These are phyloP conservation scores for Chrysanthemum makinoi DNA, from an alignment of 129 eudicot genomes.

Conservation along the genomic window DNA sequence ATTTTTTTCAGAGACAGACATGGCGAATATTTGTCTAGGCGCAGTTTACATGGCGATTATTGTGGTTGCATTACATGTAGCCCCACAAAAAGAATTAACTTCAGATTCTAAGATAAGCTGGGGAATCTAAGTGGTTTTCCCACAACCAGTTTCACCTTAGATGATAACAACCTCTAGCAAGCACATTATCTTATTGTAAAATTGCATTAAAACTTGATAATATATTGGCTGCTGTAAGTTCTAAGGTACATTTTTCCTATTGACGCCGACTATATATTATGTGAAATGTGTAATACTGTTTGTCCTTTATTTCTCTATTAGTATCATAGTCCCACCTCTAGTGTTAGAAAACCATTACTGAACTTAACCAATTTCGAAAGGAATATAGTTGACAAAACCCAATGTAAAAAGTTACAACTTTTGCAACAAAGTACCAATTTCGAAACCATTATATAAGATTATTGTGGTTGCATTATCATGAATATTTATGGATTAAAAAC, in stretches of 20 bases:
- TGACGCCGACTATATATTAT: no score
- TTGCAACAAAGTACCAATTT: background rate
- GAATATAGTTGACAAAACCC: background rate
- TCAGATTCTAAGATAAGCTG: conserved; percentile 80
- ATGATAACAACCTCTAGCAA: conserved; percentile 68
- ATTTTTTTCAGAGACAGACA: conserved; percentile 88
- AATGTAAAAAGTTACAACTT: background rate
- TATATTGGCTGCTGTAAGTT: background rate
- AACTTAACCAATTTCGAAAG: background rate
- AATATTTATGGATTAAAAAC: no score
- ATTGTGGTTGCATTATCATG: no score
- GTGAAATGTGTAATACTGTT: background rate
- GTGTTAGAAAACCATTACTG: no score
- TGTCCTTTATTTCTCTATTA: background rate
- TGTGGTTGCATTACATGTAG: conserved; percentile 40
- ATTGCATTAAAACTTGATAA: background rate
- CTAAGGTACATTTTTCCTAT: no score
- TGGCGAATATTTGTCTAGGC: conserved; percentile 85
- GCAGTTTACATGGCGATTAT: conserved; percentile 63
- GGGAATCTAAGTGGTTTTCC: conserved; percentile 91
- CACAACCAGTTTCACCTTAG: conserved; percentile 98
- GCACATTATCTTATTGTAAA: conserved; percentile 1
- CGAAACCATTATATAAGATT: no score
- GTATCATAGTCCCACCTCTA: no score
- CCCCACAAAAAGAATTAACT: conserved; percentile 55